Percentiles rank a stretch among this genome's conserved stretches.
These are phyloP conservation scores for Ploettnerulaceae sp. DNA, from an alignment of 2,329 filamentous ascomycete species.

Conservation along the genomic window DNA sequence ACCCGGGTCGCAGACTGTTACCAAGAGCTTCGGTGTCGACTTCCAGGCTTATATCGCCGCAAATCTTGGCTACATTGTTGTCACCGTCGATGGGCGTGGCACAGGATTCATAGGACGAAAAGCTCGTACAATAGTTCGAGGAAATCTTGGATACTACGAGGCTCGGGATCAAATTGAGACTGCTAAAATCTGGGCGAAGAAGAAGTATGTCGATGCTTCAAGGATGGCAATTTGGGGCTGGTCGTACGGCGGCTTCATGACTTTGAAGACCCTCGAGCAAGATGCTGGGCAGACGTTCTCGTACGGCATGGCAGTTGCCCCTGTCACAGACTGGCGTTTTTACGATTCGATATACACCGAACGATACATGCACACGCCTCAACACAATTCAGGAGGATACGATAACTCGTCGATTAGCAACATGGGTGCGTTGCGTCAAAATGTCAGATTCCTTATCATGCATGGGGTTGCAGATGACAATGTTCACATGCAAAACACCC, in stretches of 20 bases:
- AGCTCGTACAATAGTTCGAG: slow-evolving; percentile 75
- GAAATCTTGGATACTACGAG: slow-evolving; percentile 80
- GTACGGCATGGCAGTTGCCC: slow-evolving; percentile 97
- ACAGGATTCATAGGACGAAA: slow-evolving; percentile 87
- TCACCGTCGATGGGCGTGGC: slow-evolving; percentile 89
- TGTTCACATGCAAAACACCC: slow-evolving; percentile 92
- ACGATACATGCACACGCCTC: slow-evolving; percentile 93
- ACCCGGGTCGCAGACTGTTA: slow-evolving; percentile 84
- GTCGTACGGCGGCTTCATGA: slow-evolving; percentile 95
- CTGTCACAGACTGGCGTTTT: slow-evolving; percentile 96
- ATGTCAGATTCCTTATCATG: slow-evolving; percentile 89
- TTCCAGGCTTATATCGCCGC: slow-evolving; percentile 89
- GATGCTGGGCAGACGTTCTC: slow-evolving; percentile 87
- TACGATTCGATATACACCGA: slow-evolving; percentile 95
- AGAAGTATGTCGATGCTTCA: slow-evolving; percentile 74
- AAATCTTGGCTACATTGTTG: slow-evolving; percentile 82
- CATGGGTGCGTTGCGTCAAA: slow-evolving; percentile 64
- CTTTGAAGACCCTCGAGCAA: slow-evolving; percentile 87
- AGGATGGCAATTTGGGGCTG: slow-evolving; percentile 96
- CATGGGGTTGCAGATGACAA: slow-evolving; percentile 97
- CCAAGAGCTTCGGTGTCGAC: slow-evolving; percentile 74
- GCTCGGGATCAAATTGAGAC: slow-evolving; percentile 86
- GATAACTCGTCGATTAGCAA: slow-evolving; percentile 69
- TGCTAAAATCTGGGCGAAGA: slow-evolving; percentile 76
- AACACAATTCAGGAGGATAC: slow-evolving; percentile 76